Percentiles rank a stretch among this genome's conserved stretches.
Conservation (phyloP, 495 filamentous ascomycete genomes). For the Achaetomiella virescens region DNA sequence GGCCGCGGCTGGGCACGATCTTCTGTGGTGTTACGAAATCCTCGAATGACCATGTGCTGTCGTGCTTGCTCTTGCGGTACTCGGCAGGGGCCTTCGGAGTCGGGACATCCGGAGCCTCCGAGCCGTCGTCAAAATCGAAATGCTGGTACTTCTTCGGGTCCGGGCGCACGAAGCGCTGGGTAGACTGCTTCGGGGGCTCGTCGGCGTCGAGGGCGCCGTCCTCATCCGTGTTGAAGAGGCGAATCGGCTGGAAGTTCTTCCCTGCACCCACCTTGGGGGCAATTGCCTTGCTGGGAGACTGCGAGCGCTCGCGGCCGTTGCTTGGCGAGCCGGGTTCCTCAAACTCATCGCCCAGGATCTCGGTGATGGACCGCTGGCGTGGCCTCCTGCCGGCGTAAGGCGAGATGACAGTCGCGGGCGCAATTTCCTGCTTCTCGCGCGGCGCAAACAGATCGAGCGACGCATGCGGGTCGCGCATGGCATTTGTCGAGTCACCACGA, state of each 20-base stretch:
- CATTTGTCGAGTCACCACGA: conserved; percentile 44
- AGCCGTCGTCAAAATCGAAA: conserved; percentile 74
- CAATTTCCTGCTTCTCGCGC: conserved; percentile 48
- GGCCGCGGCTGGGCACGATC: conserved; percentile 35
- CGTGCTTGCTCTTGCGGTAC: conserved; percentile 51
- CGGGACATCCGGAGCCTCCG: conserved; percentile 35
- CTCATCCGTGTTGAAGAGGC: conserved; percentile 63
- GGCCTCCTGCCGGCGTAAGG: conserved; percentile 45
- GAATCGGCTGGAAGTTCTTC: conserved; percentile 63
- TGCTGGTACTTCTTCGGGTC: conserved; percentile 76
- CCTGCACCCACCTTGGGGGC: conserved; percentile 59
- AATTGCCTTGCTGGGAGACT: conserved; percentile 42
- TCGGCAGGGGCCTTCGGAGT: conserved; percentile 27
- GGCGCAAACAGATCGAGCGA: conserved; percentile 66
- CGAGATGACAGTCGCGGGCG: conserved; percentile 43
- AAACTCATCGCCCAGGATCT: conserved; percentile 44
- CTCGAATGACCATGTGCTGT: conserved; percentile 74
- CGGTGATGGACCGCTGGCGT: conserved; percentile 46
- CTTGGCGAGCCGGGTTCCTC: conserved; percentile 42
- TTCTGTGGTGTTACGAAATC: conserved; percentile 81
- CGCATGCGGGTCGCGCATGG: conserved; percentile 62
- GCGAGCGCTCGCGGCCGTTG: conserved; percentile 37
- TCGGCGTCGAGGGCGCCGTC: conserved; percentile 31
- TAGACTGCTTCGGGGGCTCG: conserved; percentile 26
- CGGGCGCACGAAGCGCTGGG: conserved; percentile 48